phyloP scores from a whole-genome alignment of 2,329 filamentous ascomycete genomes.

The Zalaria sp. region DNA sequence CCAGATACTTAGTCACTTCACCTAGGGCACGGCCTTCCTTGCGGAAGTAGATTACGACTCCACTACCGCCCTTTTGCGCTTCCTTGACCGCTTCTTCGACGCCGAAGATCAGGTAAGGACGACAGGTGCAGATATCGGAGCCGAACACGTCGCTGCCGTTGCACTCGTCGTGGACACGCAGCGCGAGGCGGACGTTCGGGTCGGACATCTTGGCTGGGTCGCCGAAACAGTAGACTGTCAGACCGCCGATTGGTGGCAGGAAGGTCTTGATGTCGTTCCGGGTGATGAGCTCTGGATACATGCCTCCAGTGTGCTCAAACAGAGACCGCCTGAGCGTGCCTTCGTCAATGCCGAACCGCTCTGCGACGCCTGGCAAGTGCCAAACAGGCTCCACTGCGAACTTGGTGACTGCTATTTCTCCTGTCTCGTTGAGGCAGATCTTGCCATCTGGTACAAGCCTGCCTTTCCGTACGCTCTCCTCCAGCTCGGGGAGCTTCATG shows the following conservation, averaged over 20 bases:
- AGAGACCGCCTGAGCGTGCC: slow-evolving; percentile 70
- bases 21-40: slow-evolving; percentile 92
- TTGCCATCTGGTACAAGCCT: slow-evolving; percentile 70
- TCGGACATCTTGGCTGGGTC: slow-evolving; percentile 90
- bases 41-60: slow-evolving; percentile 95
- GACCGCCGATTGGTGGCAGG: slow-evolving; percentile 82
- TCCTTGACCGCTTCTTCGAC: slow-evolving; percentile 97
- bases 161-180: slow-evolving; percentile 79
- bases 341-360: slow-evolving; percentile 92
- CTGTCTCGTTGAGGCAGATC: slow-evolving; percentile 71
- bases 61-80: slow-evolving; percentile 83
- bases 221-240: slow-evolving; percentile 95
- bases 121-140: slow-evolving; percentile 93
- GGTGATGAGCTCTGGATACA: slow-evolving; percentile 93
- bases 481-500: slow-evolving; percentile 93
- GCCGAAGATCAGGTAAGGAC: slow-evolving; percentile 90
- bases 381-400: slow-evolving; percentile 86
- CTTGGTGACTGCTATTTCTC: slow-evolving; percentile 88
- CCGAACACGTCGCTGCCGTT: slow-evolving; percentile 97
- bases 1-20: slow-evolving; percentile 80
- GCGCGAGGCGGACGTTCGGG: slow-evolving; percentile 61
- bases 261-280: slow-evolving; percentile 90
- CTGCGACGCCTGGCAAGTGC: slow-evolving; percentile 50
- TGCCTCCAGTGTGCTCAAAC: slow-evolving; percentile 92
- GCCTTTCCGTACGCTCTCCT: slow-evolving; percentile 70